Base-by-base conservation (phyloP, 2,329 filamentous ascomycete species). In the Xylariaceae sp. region DNA sequence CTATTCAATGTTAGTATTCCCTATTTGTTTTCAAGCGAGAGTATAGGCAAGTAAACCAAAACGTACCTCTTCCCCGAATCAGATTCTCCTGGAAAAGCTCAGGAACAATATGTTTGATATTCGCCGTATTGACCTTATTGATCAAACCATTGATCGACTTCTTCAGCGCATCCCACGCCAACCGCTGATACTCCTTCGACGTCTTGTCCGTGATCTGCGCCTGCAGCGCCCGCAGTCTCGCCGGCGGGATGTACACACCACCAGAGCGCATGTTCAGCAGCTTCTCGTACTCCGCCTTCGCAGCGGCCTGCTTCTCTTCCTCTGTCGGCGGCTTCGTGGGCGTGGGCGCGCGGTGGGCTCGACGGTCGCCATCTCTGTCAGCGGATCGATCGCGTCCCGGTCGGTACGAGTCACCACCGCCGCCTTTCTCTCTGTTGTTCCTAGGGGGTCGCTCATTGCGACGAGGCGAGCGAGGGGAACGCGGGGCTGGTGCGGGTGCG, bases 161-260 rank as follows among this genome's bases (percentile, higher is more conserved):
- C 79, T 99, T 99, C 71, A 99, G 79, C 10, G 93, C 93, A 76
- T 99, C 94, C 94, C 94, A 99, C 7, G 92, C 92, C 90, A 99
- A 96, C 69, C 94, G 90, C 82, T 97, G 94, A 73, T 96, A 97
- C 77, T 97, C 94, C 75, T 96, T 95, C 75, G 88, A 95, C 57
- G 84, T 87, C 80, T 96, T 96, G 77, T 99, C 94, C 63, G 92
- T 97, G 74, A 99, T 96, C 76, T 96, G 92, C 56, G 92, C 90
- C 78, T 99, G 94, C 62, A 99, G 83, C 45, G 93, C 93, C 67
- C 92, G 86, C 71, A 99, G 80, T 67, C 91, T 84, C 55, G 93
- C 93, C 0, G 94, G 94, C 17, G 94, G 94, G 62, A 99, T 96
- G 73, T 99, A 99, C 23, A 92, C 96, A 67, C 94, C 94, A 65